phyloP scores from a whole-genome alignment of 1,284 basidiomycete genomes.

The Malassezia sympodialis region DNA sequence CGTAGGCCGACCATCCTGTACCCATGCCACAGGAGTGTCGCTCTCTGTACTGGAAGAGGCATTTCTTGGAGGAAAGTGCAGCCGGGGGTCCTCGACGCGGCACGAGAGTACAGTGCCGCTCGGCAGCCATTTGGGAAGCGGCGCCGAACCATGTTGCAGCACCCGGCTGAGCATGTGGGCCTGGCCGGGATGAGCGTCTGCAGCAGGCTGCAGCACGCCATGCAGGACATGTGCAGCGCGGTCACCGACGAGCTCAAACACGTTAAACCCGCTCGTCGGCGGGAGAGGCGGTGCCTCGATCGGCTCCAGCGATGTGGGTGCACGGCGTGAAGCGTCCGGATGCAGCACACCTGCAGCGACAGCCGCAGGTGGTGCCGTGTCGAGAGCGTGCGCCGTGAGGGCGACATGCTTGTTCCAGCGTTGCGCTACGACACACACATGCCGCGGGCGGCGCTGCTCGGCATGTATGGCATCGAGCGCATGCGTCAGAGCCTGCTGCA shows the following conservation, averaged over 20 bases:
- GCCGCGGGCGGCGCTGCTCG: constrained; percentile 7
- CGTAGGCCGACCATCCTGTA: not conserved
- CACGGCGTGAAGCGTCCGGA: not conserved
- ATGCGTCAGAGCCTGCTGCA: constrained; percentile 21
- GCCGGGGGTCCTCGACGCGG: constrained; percentile 37
- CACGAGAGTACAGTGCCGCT: constrained; percentile 12
- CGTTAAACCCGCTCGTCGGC: constrained; percentile 26
- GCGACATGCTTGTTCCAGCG: constrained; percentile 5
- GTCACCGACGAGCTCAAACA: constrained; percentile 37
- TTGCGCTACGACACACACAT: not conserved
- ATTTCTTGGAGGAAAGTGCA: constrained; percentile 31
- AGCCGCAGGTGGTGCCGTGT: constrained; percentile 24
- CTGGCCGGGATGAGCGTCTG: not conserved
- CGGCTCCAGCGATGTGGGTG: constrained; percentile 15
- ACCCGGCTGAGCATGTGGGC: not conserved
- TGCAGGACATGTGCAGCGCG: constrained; percentile 23
- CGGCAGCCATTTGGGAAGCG: not conserved
- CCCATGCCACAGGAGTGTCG: not conserved
- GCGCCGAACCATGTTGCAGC: not conserved
- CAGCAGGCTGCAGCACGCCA: constrained; percentile 21
- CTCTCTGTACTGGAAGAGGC: not conserved
- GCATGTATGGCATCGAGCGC: constrained; percentile 17
- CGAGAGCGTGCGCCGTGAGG: constrained; percentile 18
- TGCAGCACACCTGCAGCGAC: constrained; percentile 21
- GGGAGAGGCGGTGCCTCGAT: not conserved